Base-by-base conservation (phyloP, 257 asterid species). In the Solanum ahanhuiri region DNA sequence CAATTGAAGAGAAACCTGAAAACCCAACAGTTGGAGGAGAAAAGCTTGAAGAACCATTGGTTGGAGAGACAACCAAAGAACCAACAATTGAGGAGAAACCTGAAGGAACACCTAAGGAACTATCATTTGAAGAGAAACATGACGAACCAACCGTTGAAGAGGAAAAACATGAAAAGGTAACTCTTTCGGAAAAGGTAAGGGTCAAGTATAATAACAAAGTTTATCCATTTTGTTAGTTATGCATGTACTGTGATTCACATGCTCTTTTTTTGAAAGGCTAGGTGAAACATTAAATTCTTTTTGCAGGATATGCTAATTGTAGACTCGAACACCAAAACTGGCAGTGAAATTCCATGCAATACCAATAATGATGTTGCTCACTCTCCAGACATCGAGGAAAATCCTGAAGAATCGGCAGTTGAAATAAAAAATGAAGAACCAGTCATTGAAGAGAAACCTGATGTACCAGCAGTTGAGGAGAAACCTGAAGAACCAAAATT, bases 251-350 rank as follows among this genome's bases (percentile, higher is more conserved):
- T 20, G 39, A 28, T 5, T 45, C 25, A 79, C 41, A 79, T 79
- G 15, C 10, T 35, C 66, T 45, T 79, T 20, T 25, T 33, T 15
- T 45, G 66, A 45, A 45, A 79, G 23, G 10, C 66, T 79, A 79
- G 30, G 17, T 79, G 31, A 75, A 41, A 75, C 20, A 10, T 75
- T 75, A 75, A 75, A 22, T n/a, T 37, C 33, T 75, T 37, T 20
- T 37, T n/a, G 82, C 82, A 75, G 82, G 23, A 41, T 37, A 75
- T 75, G 31, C 57, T 23, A 37, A 41, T 6, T 22, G 82, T 22
- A 28, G 81, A 35, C 71, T 66, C 85, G 22, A 85, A 86, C 30
- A 85, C 76, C 89, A 83, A 79, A 41, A 76, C 23, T 48, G 81
- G 76, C 86, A 87, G 64, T 58, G 73, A 28, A 72, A 63, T n/a